Evolutionary conservation across 2,329 filamentous ascomycete genomes (phyloP).

Genomic region (Pseudogymnoascus sp.): DNA sequence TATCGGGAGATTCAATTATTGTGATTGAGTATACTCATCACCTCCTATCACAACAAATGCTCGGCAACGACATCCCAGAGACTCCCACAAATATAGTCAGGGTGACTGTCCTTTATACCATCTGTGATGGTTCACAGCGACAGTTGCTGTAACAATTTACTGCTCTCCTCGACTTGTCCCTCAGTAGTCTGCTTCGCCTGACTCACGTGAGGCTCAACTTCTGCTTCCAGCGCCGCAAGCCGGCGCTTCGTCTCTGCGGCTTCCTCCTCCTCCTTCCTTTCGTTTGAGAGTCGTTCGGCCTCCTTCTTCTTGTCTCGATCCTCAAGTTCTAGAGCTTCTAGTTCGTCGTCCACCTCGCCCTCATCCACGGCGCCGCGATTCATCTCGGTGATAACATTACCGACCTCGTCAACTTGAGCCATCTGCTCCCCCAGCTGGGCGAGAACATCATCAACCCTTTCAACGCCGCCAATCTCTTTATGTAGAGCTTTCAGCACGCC

Average conservation of each 20-base stretch:
- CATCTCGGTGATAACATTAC: constrained; percentile 62
- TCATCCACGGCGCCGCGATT: constrained; percentile 57
- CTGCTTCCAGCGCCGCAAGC: constrained; percentile 19
- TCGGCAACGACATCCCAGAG: background rate
- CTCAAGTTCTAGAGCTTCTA: constrained; percentile 58
- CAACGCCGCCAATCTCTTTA: constrained; percentile 64
- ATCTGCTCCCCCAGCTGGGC: constrained; percentile 72
- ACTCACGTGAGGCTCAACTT: background rate
- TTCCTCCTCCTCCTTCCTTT: constrained; percentile 23
- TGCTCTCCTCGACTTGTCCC: constrained; percentile 22
- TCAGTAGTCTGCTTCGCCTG: constrained; percentile 10
- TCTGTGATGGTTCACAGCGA: background rate
- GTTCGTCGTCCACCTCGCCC: constrained; percentile 76
- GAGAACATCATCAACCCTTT: constrained; percentile 66
- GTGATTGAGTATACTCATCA: background rate
- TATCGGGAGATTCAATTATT: background rate
- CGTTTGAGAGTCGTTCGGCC: constrained; percentile 30
- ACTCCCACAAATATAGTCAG: background rate
- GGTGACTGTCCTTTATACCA: background rate
- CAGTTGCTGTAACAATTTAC: constrained; percentile 15
- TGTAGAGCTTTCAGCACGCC: constrained; percentile 66
- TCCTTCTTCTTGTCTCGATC: constrained; percentile 36
- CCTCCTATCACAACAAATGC: background rate
- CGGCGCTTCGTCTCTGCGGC: constrained; percentile 24
- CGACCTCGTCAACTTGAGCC: constrained; percentile 72